Base-by-base conservation (phyloP, 163 green algal species). In the Smithsoniella earleae region DNA sequence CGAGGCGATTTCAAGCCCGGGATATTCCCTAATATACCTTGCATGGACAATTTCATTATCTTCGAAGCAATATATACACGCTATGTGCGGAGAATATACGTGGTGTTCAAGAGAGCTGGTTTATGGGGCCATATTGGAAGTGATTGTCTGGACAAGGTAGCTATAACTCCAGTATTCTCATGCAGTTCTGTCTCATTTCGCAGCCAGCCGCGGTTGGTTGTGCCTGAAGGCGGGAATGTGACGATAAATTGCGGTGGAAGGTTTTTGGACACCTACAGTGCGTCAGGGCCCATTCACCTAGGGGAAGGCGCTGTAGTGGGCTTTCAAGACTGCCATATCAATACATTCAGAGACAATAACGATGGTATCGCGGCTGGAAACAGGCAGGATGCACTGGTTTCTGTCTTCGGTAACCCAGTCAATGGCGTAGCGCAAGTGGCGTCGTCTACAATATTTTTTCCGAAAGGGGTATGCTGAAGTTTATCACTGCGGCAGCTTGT, bases 261-360 rank as follows among this genome's bases (percentile, higher is more conserved):
- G 49, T 8, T 64, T 4, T 36, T 64, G 3, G 5, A 25, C 49
- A 64, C 49, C 4, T 64, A 64, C 49, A 64, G 49, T 8, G 5
- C 4, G 25, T 6, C 31, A 27, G 49, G 49, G 4, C 49, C 49
- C 3, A 64, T 64, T 25, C 5, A 4, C 8, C 49, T 64, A 27
- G 8, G 49, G 5, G 25, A 27, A 4, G 49, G 49, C 5, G 31
- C 49, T 5, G 49, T 64, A 27, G 8, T 64, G 25, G 49, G 49
- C 49, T 64, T 64, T 25, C 49, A 64, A 27, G 33, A 64, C 49
- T 64, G 49, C 49, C 31, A 64, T 27, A 27, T 64, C 25, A 25
- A 64, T 27, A 64, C 49, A 5, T 64, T 36, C 49, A 64, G 33
- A 27, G 4, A 25, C 49, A 27, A 8, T 27, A 10, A 64, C 25